Percentiles rank a stretch among this genome's conserved stretches.
Conservation (phyloP, 768 basidiomycete species). For the Suillus weaverae region DNA sequence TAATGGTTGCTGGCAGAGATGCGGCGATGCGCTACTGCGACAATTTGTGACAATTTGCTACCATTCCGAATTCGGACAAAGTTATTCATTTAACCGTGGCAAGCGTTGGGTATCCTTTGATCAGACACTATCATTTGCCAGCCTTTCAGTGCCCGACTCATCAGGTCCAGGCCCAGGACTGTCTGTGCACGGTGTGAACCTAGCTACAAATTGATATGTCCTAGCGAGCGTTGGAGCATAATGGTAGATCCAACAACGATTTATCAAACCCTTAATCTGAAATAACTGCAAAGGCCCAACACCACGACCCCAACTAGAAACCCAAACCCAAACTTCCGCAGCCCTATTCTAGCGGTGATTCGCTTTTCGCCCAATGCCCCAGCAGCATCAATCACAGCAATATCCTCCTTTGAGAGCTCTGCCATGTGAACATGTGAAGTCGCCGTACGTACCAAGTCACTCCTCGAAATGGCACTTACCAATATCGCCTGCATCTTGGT, state of each 20-base stretch:
- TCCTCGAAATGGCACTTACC: constrained; percentile 33
- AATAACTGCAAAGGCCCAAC: constrained; percentile 15
- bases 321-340: constrained; percentile 4
- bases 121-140: neutral
- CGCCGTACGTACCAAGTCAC: neutral
- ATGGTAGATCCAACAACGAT: neutral
- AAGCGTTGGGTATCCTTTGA: neutral
- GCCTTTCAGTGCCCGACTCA: neutral
- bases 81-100: neutral
- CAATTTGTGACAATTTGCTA: neutral
- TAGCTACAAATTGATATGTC: neutral
- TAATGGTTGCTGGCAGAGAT: constrained; percentile 11
- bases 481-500: constrained; percentile 66
- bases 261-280: neutral
- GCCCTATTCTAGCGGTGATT: constrained; percentile 4
- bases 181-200: neutral
- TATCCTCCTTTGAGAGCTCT: constrained; percentile 54
- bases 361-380: constrained; percentile 37
- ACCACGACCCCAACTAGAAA: constrained; percentile 13
- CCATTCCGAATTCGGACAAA: neutral
- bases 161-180: neutral
- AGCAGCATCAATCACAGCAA: constrained; percentile 56
- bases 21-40: neutral
- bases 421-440: constrained; percentile 3
- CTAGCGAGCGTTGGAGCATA: neutral